Conservation (phyloP, 2,329 filamentous ascomycete genomes). For the Aspergillus bombycis region DNA sequence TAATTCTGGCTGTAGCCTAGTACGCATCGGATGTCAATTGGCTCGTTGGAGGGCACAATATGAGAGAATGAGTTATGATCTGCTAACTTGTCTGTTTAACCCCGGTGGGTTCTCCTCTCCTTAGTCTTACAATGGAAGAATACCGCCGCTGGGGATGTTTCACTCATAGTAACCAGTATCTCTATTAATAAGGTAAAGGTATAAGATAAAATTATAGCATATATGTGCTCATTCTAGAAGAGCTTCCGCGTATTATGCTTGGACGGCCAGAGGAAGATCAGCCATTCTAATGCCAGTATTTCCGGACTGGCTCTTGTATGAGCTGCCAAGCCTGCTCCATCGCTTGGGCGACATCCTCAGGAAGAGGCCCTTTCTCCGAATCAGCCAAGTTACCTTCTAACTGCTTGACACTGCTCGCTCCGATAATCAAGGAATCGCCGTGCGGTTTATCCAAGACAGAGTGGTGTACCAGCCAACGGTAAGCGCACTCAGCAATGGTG, state of each 20-base stretch:
- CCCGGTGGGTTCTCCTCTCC: no score
- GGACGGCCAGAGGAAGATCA: no score
- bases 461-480: conserved; percentile 53
- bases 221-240: no score
- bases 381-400: conserved; percentile 42
- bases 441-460: conserved; percentile 35
- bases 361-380: conserved; percentile 44
- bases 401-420: conserved; percentile 40
- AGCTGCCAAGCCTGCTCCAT: conserved; percentile 41
- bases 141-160: no score
- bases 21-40: not conserved
- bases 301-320: conserved; percentile 30
- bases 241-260: no score
- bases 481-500: conserved; percentile 46
- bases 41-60: no score
- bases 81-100: no score
- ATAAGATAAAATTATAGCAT: no score
- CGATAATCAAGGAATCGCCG: conserved; percentile 45
- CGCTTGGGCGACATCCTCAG: conserved; percentile 42
- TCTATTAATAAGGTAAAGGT: no score
- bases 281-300: conserved; percentile 34
- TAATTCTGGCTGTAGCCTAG: not conserved
- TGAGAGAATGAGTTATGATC: no score
- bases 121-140: no score
- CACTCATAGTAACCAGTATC: no score